Conservation (phyloP, 73 alveolate genomes). For the Tetrahymena elliotti region DNA sequence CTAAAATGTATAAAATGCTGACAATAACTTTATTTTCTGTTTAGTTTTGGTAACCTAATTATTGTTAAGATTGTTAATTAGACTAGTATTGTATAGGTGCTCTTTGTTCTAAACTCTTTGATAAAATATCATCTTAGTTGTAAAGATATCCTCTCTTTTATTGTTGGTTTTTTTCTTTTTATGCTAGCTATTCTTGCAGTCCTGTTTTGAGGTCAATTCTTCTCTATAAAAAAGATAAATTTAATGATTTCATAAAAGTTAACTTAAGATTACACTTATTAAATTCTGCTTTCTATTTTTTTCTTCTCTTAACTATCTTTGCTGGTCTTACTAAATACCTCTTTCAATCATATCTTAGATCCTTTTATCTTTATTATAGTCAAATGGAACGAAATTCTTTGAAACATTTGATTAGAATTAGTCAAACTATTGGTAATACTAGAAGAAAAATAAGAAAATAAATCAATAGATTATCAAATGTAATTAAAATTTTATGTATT, state of each 20-base stretch:
- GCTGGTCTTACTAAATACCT: background rate
- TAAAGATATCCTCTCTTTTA: background rate
- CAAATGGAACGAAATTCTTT: background rate
- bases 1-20: background rate
- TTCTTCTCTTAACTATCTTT: background rate
- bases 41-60: background rate
- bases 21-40: background rate
- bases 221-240: background rate
- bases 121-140: background rate
- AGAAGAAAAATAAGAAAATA: too few relatives aligned
- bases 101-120: background rate
- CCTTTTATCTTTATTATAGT: background rate
- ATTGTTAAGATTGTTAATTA: background rate
- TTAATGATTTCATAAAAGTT: background rate
- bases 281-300: background rate
- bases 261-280: background rate
- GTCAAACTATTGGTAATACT: background rate
- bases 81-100: background rate
- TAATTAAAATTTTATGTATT: too few relatives aligned
- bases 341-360: background rate
- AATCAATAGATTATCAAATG: too few relatives aligned
- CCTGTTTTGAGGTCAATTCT: background rate
- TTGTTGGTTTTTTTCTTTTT: background rate
- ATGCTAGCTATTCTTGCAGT: background rate
- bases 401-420: background rate